These are phyloP conservation scores for Scenedesmus sp. DNA, from an alignment of 163 green algal species.

Conservation along the genomic window DNA sequence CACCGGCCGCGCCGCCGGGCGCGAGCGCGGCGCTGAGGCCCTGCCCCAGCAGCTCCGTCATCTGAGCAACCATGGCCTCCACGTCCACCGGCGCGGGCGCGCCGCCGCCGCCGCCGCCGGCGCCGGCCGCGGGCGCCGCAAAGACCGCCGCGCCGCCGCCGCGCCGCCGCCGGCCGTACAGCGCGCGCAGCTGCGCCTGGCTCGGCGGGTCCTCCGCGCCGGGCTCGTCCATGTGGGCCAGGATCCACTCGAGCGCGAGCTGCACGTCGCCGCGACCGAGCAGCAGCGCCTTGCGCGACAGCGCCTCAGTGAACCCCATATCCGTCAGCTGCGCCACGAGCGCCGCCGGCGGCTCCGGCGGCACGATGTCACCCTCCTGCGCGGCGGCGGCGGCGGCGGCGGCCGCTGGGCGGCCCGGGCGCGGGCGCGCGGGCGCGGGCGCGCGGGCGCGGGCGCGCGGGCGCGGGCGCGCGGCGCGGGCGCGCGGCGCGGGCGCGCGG, in stretches of 20 bases:
- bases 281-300: constrained; percentile 74
- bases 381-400: too few species aligned
- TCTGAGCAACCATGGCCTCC: too few species aligned
- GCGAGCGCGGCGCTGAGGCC: constrained; percentile 20
- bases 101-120: not conserved
- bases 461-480: not conserved
- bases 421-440: too few species aligned
- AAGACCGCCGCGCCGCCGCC: not conserved
- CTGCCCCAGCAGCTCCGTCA: constrained; percentile 7
- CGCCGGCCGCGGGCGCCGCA: not conserved
- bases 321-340: constrained; percentile 54
- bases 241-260: constrained; percentile 69
- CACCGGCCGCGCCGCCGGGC: not conserved
- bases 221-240: constrained; percentile 67
- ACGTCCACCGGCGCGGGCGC: too few species aligned
- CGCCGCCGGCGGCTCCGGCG: constrained; percentile 32
- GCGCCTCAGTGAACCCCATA: constrained; percentile 67
- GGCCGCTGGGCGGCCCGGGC: too few species aligned
- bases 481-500: too few species aligned
- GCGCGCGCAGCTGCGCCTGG: constrained; percentile 51
- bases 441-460: too few species aligned
- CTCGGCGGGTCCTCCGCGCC: constrained; percentile 56
- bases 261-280: constrained; percentile 65
- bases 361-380: constrained; percentile 14
- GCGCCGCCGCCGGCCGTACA: constrained; percentile 12